Evolutionary conservation across 2,329 filamentous ascomycete genomes (phyloP).

Genomic region (Sphaerulina musiva): DNA sequence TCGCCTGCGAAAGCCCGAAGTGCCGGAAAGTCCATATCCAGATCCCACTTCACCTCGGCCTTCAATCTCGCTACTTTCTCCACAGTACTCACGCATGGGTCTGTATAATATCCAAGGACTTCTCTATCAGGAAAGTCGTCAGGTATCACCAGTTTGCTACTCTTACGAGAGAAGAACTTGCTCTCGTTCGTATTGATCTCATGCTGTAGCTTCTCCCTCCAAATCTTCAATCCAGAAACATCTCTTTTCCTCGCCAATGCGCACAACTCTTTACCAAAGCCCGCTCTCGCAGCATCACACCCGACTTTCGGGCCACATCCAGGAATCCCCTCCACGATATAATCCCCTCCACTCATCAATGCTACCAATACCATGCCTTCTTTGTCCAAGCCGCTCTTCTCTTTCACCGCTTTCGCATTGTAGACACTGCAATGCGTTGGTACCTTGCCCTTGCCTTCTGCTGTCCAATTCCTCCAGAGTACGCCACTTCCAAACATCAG

Average conservation of each 20-base stretch:
- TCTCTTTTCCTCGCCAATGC: slow-evolving; percentile 54
- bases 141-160: slow-evolving; percentile 68
- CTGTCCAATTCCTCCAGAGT: slow-evolving; percentile 59
- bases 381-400: slow-evolving; percentile 60
- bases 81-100: slow-evolving; percentile 68
- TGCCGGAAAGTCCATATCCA: slow-evolving; percentile 56
- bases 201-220: slow-evolving; percentile 65
- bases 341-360: slow-evolving; percentile 92
- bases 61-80: slow-evolving; percentile 52
- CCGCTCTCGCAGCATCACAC: slow-evolving; percentile 80
- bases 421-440: slow-evolving; percentile 86
- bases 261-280: slow-evolving; percentile 74
- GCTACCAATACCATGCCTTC: slow-evolving; percentile 92
- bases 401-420: slow-evolving; percentile 53
- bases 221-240: slow-evolving; percentile 53
- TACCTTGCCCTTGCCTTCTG: slow-evolving; percentile 59
- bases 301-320: slow-evolving; percentile 83
- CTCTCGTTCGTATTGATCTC: slow-evolving; percentile 80
- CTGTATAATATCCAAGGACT: slow-evolving; percentile 78
- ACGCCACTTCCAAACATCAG: slow-evolving; percentile 23
- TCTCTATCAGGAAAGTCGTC: slow-evolving; percentile 73
- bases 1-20: slow-evolving; percentile 69
- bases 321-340: slow-evolving; percentile 78
- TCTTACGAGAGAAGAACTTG: slow-evolving; percentile 69
- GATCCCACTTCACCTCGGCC: slow-evolving; percentile 54